Conservation (phyloP, 1,284 basidiomycete species). For the Fomitopsis palustris region DNA sequence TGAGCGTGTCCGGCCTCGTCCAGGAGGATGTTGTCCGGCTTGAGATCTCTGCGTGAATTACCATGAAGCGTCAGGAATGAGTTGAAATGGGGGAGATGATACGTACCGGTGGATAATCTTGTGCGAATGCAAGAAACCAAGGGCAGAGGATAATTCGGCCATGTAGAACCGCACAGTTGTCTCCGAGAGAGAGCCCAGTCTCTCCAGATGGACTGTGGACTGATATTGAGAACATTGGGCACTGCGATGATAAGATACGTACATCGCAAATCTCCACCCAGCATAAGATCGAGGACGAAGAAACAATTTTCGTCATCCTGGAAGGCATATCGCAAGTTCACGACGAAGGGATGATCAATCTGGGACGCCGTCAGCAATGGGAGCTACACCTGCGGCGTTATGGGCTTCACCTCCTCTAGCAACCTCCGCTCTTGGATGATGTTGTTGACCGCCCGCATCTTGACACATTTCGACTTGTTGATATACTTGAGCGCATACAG, state of each 20-base stretch:
- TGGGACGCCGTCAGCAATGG: constrained; percentile 27
- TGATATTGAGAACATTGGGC: constrained; percentile 19
- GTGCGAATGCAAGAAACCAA: constrained; percentile 90
- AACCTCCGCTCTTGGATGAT: constrained; percentile 93
- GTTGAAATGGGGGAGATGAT: constrained; percentile 21
- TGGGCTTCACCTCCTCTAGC: constrained; percentile 76
- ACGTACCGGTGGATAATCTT: constrained; percentile 89
- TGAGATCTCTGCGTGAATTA: constrained; percentile 69
- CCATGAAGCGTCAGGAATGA: neutral
- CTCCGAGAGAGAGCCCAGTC: constrained; percentile 81
- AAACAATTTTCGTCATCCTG: constrained; percentile 99
- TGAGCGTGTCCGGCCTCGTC: constrained; percentile 96
- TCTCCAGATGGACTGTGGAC: constrained; percentile 84
- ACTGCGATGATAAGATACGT: constrained; percentile 28
- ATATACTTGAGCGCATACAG: constrained; percentile 99
- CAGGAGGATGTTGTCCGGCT: constrained; percentile 96
- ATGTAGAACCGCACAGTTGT: constrained; percentile 88
- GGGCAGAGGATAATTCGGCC: constrained; percentile 84
- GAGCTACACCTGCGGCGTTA: neutral
- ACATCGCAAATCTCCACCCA: constrained; percentile 96
- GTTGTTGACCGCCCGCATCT: constrained; percentile 97
- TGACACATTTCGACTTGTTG: constrained; percentile 96
- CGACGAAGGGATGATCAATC: constrained; percentile 96
- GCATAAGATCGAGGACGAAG: constrained; percentile 97
- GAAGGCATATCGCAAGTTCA: constrained; percentile 96